A percentile compares a stretch with the other conserved stretches of the same genome.
Conservation (phyloP, 192 early-diverging fungal genomes). For the Linnemannia zychae region DNA sequence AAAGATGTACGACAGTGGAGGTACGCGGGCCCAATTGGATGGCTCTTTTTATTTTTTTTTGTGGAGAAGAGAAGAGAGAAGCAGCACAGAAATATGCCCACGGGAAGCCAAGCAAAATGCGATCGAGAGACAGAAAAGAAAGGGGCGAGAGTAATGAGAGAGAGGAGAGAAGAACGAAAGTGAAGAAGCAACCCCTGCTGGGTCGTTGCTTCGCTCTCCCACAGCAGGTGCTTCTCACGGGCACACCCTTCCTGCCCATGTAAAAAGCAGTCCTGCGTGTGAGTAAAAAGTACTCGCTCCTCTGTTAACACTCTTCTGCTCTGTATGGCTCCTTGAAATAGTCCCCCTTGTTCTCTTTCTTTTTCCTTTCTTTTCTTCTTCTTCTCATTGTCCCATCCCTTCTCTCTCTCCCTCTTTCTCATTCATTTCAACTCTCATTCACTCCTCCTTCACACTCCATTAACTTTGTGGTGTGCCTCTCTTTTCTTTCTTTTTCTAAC, state of each 20-base stretch:
- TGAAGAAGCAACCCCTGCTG: no score
- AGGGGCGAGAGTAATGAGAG: slow-evolving; percentile 8
- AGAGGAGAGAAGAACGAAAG: slow-evolving; percentile 13
- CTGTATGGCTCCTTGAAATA: background rate
- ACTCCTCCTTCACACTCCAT: background rate
- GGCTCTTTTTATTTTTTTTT: background rate
- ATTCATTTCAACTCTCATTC: background rate
- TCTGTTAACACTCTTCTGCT: background rate
- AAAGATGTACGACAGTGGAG: background rate
- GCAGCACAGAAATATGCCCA: background rate
- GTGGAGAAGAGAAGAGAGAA: background rate
- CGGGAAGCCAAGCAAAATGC: background rate
- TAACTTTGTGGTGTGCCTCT: background rate
- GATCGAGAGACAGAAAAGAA: background rate
- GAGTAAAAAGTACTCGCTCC: no score
- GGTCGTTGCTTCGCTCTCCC: background rate
- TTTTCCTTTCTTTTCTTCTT: background rate
- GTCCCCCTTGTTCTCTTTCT: background rate
- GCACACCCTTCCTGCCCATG: background rate
- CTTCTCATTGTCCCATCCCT: background rate
- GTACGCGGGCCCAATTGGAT: background rate
- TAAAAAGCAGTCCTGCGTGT: background rate
- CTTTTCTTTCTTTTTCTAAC: background rate
- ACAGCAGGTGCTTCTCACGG: no score
- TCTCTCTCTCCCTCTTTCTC: background rate